Evolutionary conservation across 805 yeast genomes (phyloP).

Genomic region (Wickerhamiella parazyma): DNA sequence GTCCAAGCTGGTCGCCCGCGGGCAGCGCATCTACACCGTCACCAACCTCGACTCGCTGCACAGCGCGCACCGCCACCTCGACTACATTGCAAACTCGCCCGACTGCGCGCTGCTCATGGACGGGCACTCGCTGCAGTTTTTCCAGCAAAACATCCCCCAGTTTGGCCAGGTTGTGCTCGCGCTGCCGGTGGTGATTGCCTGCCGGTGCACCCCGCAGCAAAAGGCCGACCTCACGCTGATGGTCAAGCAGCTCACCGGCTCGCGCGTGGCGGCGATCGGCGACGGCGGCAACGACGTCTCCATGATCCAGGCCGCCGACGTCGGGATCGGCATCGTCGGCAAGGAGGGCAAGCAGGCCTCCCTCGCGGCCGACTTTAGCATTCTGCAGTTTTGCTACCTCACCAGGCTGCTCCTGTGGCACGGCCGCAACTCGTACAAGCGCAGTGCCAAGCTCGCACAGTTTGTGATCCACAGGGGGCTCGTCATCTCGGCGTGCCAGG

Average conservation of each 20-base stretch:
- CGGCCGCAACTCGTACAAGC: conserved; percentile 91
- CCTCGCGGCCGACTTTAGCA: conserved; percentile 90
- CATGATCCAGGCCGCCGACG: conserved; percentile 98
- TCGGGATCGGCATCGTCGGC: conserved; percentile 98
- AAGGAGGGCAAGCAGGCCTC: conserved; percentile 98
- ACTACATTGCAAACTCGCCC: conserved; percentile 47
- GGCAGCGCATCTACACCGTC: conserved; percentile 82
- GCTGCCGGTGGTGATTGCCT: conserved; percentile 91
- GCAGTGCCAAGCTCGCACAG: conserved; percentile 90
- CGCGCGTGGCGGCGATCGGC: conserved; percentile 93
- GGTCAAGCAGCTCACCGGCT: conserved; percentile 67
- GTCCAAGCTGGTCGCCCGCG: conserved; percentile 81
- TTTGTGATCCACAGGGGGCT: conserved; percentile 95
- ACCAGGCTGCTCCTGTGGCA: conserved; percentile 89
- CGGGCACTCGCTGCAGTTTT: conserved; percentile 76
- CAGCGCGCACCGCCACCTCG: conserved; percentile 64
- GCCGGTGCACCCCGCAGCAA: conserved; percentile 97
- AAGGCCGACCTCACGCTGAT: conserved; percentile 86
- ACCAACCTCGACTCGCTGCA: conserved; percentile 47
- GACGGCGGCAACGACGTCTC: conserved; percentile 99
- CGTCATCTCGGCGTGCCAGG: conserved; percentile 87
- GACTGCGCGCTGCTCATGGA: conserved; percentile 76
- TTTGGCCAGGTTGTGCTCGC: conserved; percentile 65
- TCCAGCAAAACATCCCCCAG: conserved; percentile 44
- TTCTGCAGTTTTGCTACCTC: conserved; percentile 79